Conservation (phyloP, 495 filamentous ascomycete species). For the Penicillium diatomitis region DNA sequence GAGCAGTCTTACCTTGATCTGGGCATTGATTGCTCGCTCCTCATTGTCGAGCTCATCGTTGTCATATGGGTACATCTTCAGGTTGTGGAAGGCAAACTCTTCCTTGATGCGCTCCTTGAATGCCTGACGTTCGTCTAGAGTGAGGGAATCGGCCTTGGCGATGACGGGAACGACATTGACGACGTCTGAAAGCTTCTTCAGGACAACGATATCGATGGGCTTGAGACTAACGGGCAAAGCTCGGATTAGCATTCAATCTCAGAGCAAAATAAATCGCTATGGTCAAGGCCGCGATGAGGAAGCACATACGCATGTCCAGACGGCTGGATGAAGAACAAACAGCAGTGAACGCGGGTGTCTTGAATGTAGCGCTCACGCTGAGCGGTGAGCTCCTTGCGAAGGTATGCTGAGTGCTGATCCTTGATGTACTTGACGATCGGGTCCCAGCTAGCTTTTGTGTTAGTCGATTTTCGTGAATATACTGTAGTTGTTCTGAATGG, state of each 20-base stretch:
- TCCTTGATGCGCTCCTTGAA: slow-evolving; percentile 99
- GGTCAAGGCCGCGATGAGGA: neutral
- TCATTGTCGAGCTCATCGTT: slow-evolving; percentile 98
- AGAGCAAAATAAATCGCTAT: neutral
- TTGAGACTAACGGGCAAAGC: slow-evolving; percentile 50
- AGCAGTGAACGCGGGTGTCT: slow-evolving; percentile 98
- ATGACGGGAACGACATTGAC: slow-evolving; percentile 99
- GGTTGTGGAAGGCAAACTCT: slow-evolving; percentile 98
- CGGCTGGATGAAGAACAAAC: slow-evolving; percentile 98
- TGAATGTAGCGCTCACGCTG: slow-evolving; percentile 99
- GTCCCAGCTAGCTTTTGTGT: slow-evolving; percentile 49
- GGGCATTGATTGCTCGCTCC: slow-evolving; percentile 83
- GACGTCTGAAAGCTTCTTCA: slow-evolving; percentile 97
- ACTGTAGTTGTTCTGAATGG: no score
- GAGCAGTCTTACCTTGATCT: slow-evolving; percentile 71
- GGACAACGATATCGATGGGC: slow-evolving; percentile 97
- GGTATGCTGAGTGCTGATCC: slow-evolving; percentile 99
- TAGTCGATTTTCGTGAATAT: no score
- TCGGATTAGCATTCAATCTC: neutral
- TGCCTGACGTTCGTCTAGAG: slow-evolving; percentile 84
- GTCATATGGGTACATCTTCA: slow-evolving; percentile 99
- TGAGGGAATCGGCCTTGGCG: slow-evolving; percentile 95
- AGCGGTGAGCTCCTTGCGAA: slow-evolving; percentile 98
- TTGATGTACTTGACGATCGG: slow-evolving; percentile 99
- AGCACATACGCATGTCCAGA: slow-evolving; percentile 76